A percentile compares a stretch with the other conserved stretches of the same genome.
Evolutionary conservation across 139 green algal species (phyloP).

Genomic region (Diplosphaera chodatii): DNA sequence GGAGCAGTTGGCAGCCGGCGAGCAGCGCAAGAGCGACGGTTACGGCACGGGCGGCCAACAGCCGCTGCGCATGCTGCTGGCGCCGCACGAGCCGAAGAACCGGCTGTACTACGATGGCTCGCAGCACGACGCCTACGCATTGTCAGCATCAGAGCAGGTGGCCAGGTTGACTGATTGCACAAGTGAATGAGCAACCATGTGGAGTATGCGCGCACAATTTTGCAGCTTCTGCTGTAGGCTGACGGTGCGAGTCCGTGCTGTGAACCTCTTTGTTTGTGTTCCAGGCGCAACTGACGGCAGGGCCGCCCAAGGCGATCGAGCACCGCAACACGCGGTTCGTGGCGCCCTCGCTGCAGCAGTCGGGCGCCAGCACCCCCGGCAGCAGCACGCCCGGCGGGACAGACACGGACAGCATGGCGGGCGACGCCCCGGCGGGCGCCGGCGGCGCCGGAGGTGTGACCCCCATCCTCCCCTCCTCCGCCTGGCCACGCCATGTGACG

Average conservation of each 20-base stretch:
- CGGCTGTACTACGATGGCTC: conserved; percentile 61
- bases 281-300: conserved; percentile 4
- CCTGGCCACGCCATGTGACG: too few species aligned
- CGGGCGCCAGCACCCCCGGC: background rate
- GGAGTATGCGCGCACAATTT: too few species aligned
- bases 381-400: background rate
- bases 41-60: conserved; percentile 67
- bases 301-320: conserved; percentile 61
- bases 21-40: conserved; percentile 40
- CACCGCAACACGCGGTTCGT: conserved; percentile 48
- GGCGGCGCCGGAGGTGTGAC: too few species aligned
- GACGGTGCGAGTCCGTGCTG: too few species aligned
- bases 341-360: background rate
- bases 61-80: conserved; percentile 22
- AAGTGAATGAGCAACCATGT: too few species aligned
- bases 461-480: too few species aligned
- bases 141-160: conserved; percentile 40
- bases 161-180: too few species aligned
- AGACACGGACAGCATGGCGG: conserved; percentile 2
- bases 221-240: too few species aligned
- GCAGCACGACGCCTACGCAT: conserved; percentile 29
- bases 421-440: background rate
- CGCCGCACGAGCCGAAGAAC: conserved; percentile 55
- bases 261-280: too few species aligned
- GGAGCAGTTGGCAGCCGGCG: conserved; percentile 13